These are phyloP conservation scores for Delphinella strobiligena DNA, from an alignment of 2,329 filamentous ascomycete species.

Conservation along the genomic window DNA sequence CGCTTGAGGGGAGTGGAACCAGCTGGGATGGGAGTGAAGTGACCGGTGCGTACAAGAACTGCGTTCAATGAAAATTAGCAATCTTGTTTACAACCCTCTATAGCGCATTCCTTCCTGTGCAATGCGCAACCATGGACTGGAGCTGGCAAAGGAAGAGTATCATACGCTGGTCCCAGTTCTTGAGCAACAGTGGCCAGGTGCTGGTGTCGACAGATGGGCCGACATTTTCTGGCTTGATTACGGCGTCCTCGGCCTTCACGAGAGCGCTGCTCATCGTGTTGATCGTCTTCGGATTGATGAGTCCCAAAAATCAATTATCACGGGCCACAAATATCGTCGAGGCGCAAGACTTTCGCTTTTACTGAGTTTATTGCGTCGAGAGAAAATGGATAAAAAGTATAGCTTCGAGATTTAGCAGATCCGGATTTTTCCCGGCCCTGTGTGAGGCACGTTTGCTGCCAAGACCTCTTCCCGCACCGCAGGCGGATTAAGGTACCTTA, in stretches of 20 bases:
- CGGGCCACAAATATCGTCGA: neutral
- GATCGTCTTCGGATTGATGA: neutral
- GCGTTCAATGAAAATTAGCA: constrained; percentile 14
- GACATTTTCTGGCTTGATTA: constrained; percentile 85
- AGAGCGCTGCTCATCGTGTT: constrained; percentile 15
- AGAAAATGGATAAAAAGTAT: too few species aligned
- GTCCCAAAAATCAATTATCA: neutral
- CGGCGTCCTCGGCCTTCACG: constrained; percentile 40
- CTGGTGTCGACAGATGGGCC: constrained; percentile 72
- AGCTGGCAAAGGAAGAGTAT: constrained; percentile 18
- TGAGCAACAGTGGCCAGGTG: constrained; percentile 84
- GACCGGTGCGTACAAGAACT: constrained; percentile 87
- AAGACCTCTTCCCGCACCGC: too few species aligned
- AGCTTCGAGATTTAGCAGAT: too few species aligned
- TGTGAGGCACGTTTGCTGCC: too few species aligned
- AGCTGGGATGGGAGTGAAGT: constrained; percentile 93
- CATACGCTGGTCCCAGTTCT: constrained; percentile 89
- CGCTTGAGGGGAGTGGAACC: constrained; percentile 85
- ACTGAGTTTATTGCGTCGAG: too few species aligned
- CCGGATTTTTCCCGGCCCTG: too few species aligned
- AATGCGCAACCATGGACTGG: neutral
- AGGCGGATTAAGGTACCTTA: too few species aligned
- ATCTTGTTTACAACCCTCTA: neutral
- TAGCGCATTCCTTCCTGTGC: neutral
- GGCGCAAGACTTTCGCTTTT: too few species aligned